Evolutionary conservation across 371 early-diverging fungal species (phyloP), one percentile per base, ranked within the genome.

Genomic region (Zancudomyces culisetae): DNA sequence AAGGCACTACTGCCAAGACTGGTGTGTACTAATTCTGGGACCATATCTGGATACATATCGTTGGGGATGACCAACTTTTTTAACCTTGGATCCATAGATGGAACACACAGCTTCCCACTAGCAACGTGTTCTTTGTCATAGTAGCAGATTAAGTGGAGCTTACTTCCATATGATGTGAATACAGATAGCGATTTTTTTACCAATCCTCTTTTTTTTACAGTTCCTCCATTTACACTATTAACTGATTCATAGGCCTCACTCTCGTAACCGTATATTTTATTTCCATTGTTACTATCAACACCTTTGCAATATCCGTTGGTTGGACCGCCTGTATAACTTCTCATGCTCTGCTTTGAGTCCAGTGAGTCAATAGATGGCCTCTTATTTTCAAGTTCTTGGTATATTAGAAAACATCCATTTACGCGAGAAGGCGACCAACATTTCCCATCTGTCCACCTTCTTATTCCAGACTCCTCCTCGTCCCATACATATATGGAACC

Each of bases 401-500:
- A 84, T 45, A 81, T 75, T 41, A 84, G 58, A 56, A 84, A 85
- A 62, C 79, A 78, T 30, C 84, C 85, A 26, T 78, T 71, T 1
- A 83, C 79, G 26, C 90, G 76, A 27, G 83, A 83, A 4, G 88
- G 85, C 21, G 83, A 81, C 90, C 88, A 87, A 20, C 77, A 73
- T 22, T 77, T 70, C 15, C 88, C 87, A 62, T 88, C 90, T 1
- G 90, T 90, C 90, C 90, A 90, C 39, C 90, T 69, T 53, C 82
- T 81, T 61, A 90, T 85, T 6, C 88, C 83, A 3, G 84, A 75
- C 53, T 87, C 89, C 21, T 75, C 68, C 62, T 88, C 89, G 60
- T 83, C 84, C 78, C 83, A 87, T n/a, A 83, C 80, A 60, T 83
- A 88, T 0, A 87, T 78, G 1, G 86, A 79, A 1, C 87, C 87